phyloP scores from a whole-genome alignment of 331 rosid genomes.

The Prunus yedoensis region DNA sequence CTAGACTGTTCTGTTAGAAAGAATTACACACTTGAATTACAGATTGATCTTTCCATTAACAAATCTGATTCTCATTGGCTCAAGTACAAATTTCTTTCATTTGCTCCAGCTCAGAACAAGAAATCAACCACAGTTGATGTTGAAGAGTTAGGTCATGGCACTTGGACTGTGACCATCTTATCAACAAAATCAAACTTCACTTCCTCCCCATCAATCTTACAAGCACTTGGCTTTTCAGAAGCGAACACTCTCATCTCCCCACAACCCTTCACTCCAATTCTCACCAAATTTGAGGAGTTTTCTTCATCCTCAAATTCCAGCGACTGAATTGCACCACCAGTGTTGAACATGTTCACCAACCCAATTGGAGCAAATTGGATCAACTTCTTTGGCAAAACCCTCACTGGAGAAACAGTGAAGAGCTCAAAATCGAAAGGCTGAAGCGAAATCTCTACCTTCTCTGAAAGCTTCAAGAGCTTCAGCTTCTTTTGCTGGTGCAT shows the following conservation, averaged over 20 bases:
- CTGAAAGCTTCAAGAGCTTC: conserved; percentile 45
- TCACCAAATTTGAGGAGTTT: conserved; percentile 21
- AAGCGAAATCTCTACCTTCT: conserved; percentile 42
- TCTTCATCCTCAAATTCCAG: conserved; percentile 39
- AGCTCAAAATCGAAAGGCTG: conserved; percentile 61
- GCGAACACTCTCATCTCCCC: conserved; percentile 63
- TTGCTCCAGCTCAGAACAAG: conserved; percentile 19
- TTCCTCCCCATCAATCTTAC: conserved; percentile 44
- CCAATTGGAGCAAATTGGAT: conserved; percentile 64
- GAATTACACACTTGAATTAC: no score
- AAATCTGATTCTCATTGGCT: no score
- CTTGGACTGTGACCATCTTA: conserved; percentile 41
- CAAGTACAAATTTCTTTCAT: no score
- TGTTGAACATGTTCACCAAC: conserved; percentile 62
- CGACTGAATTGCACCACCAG: conserved; percentile 54
- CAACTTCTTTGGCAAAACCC: conserved; percentile 21
- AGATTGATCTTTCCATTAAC: no score
- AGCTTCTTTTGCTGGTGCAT: conserved; percentile 45
- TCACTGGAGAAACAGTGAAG: conserved; percentile 49
- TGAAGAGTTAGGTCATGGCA: conserved; percentile 48
- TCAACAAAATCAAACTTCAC: conserved; percentile 46
- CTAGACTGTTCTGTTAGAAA: no score
- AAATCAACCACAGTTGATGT: conserved; percentile 11
- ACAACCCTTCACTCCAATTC: conserved; percentile 41
- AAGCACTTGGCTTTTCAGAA: conserved; percentile 51